Conservation (phyloP, 768 basidiomycete genomes). For the Pleurotus ostreatus region DNA sequence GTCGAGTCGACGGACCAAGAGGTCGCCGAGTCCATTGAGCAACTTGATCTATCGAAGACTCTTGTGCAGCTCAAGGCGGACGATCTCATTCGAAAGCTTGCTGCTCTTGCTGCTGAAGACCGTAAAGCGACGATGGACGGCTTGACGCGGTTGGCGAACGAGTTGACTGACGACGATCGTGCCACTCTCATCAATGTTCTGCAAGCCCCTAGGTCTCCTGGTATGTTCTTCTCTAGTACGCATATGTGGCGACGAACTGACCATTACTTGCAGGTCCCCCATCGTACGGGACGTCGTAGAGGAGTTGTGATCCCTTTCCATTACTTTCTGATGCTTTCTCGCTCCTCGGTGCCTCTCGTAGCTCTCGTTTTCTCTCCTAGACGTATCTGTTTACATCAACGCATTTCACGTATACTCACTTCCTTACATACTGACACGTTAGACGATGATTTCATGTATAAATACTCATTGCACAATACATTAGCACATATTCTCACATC, state of each 20-base stretch:
- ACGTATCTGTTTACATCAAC: background rate
- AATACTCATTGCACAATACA: background rate
- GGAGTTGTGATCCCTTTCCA: background rate
- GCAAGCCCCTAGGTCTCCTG: conserved; percentile 54
- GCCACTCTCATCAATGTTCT: conserved; percentile 55
- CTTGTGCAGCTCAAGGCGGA: conserved; percentile 66
- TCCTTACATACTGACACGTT: background rate
- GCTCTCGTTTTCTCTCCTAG: background rate
- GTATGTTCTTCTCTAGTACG: conserved; percentile 32
- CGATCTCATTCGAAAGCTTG: conserved; percentile 59
- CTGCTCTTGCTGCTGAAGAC: conserved; percentile 69
- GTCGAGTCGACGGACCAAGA: conserved; percentile 50
- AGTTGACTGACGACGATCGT: conserved; percentile 71
- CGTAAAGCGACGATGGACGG: conserved; percentile 74
- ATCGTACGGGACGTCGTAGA: conserved; percentile 24
- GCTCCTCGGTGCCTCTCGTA: background rate
- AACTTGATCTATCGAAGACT: conserved; percentile 61
- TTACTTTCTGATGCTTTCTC: background rate
- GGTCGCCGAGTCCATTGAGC: conserved; percentile 64
- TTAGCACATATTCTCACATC: background rate
- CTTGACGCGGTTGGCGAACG: conserved; percentile 68
- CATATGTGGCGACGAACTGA: conserved; percentile 2
- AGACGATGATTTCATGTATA: background rate
- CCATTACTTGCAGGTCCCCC: conserved; percentile 29
- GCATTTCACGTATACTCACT: background rate